Conservation (phyloP, 2,329 filamentous ascomycete genomes). For the Endothia cerciana region DNA sequence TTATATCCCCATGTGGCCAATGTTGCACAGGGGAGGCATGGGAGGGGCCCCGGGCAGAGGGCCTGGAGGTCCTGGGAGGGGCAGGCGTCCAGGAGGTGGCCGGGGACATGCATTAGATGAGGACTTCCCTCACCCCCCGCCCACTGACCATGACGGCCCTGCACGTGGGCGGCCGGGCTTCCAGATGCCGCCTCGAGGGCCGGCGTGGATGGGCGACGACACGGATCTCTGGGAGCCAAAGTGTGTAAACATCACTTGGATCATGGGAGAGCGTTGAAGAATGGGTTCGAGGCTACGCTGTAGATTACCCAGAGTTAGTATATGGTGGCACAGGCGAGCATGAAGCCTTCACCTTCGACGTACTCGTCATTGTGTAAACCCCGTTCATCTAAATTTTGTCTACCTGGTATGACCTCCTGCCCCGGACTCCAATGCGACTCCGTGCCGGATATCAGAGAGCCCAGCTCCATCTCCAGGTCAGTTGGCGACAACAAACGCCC, state of each 20-base stretch:
- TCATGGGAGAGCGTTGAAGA: constrained; percentile 23
- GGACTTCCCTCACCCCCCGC: constrained; percentile 1
- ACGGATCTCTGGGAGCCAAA: constrained; percentile 38
- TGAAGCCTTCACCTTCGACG: background rate
- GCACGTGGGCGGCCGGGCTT: constrained; percentile 14
- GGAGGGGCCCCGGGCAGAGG: constrained; percentile 26
- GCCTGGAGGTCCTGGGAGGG: constrained; percentile 8
- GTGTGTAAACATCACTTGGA: constrained; percentile 31
- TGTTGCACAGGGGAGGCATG: constrained; percentile 32
- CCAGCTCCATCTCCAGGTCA: constrained; percentile 7
- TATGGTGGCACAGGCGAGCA: background rate
- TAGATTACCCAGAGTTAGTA: constrained; percentile 6
- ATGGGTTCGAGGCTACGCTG: background rate
- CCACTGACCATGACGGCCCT: constrained; percentile 20
- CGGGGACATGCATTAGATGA: constrained; percentile 2
- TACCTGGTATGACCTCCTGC: background rate
- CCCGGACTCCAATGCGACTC: constrained; percentile 1
- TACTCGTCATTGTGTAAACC: background rate
- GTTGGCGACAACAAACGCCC: constrained; percentile 49
- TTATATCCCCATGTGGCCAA: constrained; percentile 56
- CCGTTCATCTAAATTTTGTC: background rate
- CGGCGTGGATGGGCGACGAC: constrained; percentile 34
- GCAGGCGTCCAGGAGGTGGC: constrained; percentile 15
- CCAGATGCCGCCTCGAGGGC: constrained; percentile 30
- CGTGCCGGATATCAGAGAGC: background rate